Conservation (phyloP, 2,329 filamentous ascomycete genomes). For the Beauveria medogensis region DNA sequence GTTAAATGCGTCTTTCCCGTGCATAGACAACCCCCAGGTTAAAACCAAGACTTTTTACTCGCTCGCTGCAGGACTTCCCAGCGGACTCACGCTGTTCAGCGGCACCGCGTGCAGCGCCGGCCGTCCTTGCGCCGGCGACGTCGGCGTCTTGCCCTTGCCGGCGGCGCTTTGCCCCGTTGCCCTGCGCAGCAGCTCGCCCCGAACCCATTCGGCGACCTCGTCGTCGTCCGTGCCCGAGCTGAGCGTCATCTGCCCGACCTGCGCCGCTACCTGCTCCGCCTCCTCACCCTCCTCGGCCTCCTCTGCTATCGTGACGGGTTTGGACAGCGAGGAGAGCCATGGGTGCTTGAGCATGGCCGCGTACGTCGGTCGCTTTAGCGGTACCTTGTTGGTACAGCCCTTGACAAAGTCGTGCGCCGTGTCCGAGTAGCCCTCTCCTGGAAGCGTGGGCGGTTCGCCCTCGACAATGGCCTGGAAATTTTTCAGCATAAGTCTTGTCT, state of each 20-base stretch:
- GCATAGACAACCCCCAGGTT: no score
- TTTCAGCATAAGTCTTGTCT: constrained; percentile 8
- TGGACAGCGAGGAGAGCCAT: constrained; percentile 71
- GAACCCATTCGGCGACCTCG: constrained; percentile 85
- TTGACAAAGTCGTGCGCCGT: constrained; percentile 79
- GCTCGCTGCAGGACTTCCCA: constrained; percentile 29
- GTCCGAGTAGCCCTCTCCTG: constrained; percentile 68
- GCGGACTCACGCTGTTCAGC: constrained; percentile 61
- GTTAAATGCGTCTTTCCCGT: not conserved
- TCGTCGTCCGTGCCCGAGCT: constrained; percentile 49
- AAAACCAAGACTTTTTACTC: not conserved
- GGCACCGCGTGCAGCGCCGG: constrained; percentile 85
- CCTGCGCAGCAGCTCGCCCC: constrained; percentile 51
- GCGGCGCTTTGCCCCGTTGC: constrained; percentile 25
- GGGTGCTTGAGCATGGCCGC: constrained; percentile 80
- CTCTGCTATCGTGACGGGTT: constrained; percentile 66
- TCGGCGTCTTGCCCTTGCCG: not conserved
- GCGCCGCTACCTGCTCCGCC: constrained; percentile 32
- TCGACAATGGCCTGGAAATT: constrained; percentile 80
- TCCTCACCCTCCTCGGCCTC: constrained; percentile 57
- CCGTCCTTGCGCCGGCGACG: constrained; percentile 42
- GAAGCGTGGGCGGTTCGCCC: constrained; percentile 86
- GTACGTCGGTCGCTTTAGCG: constrained; percentile 89
- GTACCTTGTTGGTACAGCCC: constrained; percentile 86
- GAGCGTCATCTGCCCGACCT: constrained; percentile 36